Base-by-base conservation (phyloP, 176 grass and related monocot species). In the Zizania latifolia region DNA sequence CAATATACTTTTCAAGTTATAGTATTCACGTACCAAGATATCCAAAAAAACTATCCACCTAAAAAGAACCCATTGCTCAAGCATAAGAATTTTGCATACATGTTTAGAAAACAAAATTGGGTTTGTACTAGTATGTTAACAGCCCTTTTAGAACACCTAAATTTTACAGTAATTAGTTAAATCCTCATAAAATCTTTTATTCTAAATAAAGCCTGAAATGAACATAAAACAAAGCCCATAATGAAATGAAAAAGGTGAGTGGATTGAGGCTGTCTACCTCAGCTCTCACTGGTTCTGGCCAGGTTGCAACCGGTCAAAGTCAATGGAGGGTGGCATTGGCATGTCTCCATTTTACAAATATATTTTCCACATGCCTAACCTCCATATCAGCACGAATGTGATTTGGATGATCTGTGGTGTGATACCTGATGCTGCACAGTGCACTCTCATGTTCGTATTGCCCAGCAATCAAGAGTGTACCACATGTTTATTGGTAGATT, bases 301-400 rank as follows among this genome's bases (percentile, higher is more conserved):
- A 83, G 81, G 72, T 77, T 31, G 37, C 53, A 48, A 60, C 72
- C 34, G 31, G 63, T 70, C 72, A 51, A 76, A 69, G 72, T 70
- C 72, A 83, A 76, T 37, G 62, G 29, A 83, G 36, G 31, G 36
- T 57, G 21, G 31, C 32, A 38, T 16, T 37, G 50, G 48, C 51
- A 48, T 37, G 62, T 77, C 81, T 70, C 81, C 81, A 83, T 77
- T 77, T 77, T 70, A 62, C 64, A 70, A 70, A 62, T 69, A 70
- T 77, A 30, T 19, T 61, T 70, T n/a, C 31, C 72, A 83, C 81
- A 77, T 61, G 81, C 55, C 64, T 77, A 77, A 83, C 53, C 30
- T 69, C 39, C 60, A 27, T 53, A 36, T 50, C 36, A 82, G 58
- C 8, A 58, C 46, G 37, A 21, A 6, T 37, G 50, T 34, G 30